Base-by-base conservation (phyloP, 2,329 filamentous ascomycete genomes). In the Scedosporium minutisporum region DNA sequence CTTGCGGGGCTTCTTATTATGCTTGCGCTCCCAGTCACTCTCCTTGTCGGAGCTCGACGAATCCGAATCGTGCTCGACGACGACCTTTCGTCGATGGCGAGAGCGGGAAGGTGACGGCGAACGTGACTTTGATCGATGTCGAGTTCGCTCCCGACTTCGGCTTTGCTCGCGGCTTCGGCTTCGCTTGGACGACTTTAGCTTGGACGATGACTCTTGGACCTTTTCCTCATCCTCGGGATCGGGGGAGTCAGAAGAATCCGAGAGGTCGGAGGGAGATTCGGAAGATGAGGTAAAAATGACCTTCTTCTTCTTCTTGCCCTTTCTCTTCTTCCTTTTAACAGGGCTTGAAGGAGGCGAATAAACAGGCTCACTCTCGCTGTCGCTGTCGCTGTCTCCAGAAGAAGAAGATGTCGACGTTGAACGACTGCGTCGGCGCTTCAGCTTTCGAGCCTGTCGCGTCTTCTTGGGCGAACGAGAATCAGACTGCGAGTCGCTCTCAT, bases 41-140 rank as follows among this genome's bases (percentile, higher is more conserved):
- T 69, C 63, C 18, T 68, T 67, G 16, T 65, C 65, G 16, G 69
- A 68, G 48, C 68, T 66, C 16, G 68, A 67, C 6, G 66, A 65
- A 55, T 72, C 68, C 16, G 63, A 63, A 6, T 73, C 70, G 3
- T 67, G 55, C 9, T 69, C 71, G 18, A 6, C 9, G 16, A 5
- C 21, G 44, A 21, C 44, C 44, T 48, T 48, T 21, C 18, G 16
- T 12, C 16, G 44, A 48, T 48, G 51, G 23, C 12, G 16, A 66
- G 63, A 53, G 66, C 64, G 21, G 64, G 38, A 53, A 7, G 58
- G n/a, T 33, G 57, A 38, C 57, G 33, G 33, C 6, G 29, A 33
- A 2, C 29, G 29, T 38, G 33, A 38, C 33, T 38, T 38, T 38
- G 33, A 38, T 38, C 33, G 33, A 38, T 12, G 33, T 38, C 33